Evolutionary conservation across 1,139 yeast species (phyloP).

Genomic region (Kodamaea fungicola): DNA sequence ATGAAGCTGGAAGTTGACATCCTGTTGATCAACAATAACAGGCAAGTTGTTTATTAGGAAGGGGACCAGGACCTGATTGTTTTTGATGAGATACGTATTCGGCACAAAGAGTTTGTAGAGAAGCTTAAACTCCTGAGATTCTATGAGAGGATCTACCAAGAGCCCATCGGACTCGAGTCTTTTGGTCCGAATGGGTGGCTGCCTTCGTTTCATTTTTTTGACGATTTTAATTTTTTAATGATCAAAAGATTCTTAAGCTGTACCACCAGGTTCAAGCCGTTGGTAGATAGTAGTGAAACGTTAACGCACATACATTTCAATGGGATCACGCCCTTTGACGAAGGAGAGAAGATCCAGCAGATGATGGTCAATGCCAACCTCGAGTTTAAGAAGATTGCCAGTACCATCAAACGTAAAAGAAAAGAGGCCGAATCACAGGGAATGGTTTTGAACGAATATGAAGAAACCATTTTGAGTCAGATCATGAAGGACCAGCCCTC

Average conservation of each 20-base stretch:
- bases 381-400: slow-evolving; percentile 55
- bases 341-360: slow-evolving; percentile 64
- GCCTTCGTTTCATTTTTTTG: slow-evolving; percentile 1
- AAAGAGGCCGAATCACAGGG: slow-evolving; percentile 37
- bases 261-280: slow-evolving; percentile 26
- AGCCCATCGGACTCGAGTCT: neutral
- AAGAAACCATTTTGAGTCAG: slow-evolving; percentile 39
- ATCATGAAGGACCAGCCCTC: slow-evolving; percentile 53
- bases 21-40: slow-evolving; percentile 11
- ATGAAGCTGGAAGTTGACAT: slow-evolving; percentile 35
- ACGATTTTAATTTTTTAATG: neutral
- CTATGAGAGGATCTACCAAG: slow-evolving; percentile 5
- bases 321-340: slow-evolving; percentile 49
- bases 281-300: slow-evolving; percentile 33
- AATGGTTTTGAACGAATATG: slow-evolving; percentile 42
- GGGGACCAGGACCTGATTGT: slow-evolving; percentile 23
- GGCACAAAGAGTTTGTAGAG: slow-evolving; percentile 36
- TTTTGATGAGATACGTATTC: slow-evolving; percentile 24
- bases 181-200: neutral
- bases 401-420: slow-evolving; percentile 43
- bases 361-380: slow-evolving; percentile 57
- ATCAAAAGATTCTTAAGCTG: slow-evolving; percentile 11
- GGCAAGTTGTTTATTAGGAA: slow-evolving; percentile 30
- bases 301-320: slow-evolving; percentile 64
- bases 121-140: slow-evolving; percentile 27